These are phyloP conservation scores for Dimocarpus longan DNA, from an alignment of 345 rosid genomes.

Conservation along the genomic window DNA sequence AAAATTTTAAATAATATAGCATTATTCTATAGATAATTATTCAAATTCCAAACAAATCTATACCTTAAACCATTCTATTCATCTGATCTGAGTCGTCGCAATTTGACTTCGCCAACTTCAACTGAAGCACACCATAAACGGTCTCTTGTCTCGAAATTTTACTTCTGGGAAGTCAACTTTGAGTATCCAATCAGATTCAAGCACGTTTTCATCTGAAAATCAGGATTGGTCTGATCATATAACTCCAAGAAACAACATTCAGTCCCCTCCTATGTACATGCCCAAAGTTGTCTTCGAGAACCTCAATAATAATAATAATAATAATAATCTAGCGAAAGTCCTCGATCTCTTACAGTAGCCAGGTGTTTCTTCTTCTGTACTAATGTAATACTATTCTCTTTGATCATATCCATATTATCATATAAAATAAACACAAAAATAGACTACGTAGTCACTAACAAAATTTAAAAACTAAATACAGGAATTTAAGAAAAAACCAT, in stretches of 20 bases:
- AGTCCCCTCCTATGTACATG: not conserved
- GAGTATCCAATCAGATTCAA: slow-evolving; percentile 5
- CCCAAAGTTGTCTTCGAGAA: not conserved
- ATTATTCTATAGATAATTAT: not conserved
- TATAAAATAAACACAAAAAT: not conserved
- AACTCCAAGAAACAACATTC: not conserved
- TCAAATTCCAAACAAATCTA: not conserved
- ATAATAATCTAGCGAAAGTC: slow-evolving; percentile 11
- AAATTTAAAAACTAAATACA: not conserved
- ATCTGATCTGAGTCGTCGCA: not conserved
- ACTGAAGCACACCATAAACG: not conserved
- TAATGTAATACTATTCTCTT: not conserved
- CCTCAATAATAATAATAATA: not conserved
- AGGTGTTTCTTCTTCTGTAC: slow-evolving; percentile 2
- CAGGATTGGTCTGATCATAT: not conserved
- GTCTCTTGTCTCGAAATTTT: not conserved
- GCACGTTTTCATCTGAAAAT: slow-evolving; percentile 21
- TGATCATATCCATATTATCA: not conserved
- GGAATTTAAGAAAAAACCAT: not conserved
- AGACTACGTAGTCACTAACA: too few species aligned
- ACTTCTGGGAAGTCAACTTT: slow-evolving; percentile 2
- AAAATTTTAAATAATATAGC: too few species aligned
- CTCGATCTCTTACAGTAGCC: slow-evolving; percentile 18
- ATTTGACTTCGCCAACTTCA: not conserved
- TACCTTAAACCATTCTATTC: not conserved